Percentiles rank a stretch among this genome's conserved stretches.
Conservation (phyloP, 345 rosid species). For the Syzygium aqueum region DNA sequence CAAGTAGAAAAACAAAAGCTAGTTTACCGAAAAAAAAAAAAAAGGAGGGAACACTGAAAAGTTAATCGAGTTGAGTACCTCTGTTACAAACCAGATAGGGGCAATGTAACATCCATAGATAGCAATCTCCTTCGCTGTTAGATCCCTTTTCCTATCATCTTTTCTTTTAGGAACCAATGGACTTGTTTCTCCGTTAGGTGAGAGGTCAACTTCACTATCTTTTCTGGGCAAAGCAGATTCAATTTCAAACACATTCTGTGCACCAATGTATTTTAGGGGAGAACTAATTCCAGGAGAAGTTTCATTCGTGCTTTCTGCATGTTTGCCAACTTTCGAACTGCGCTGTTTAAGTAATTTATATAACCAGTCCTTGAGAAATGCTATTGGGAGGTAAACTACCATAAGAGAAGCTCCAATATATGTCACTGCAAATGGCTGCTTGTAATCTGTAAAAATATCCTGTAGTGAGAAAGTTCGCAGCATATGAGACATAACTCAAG, state of each 20-base stretch:
- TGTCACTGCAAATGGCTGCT: constrained; percentile 98
- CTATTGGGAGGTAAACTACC: constrained; percentile 95
- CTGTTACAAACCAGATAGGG: constrained; percentile 98
- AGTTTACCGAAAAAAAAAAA: background rate
- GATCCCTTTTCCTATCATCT: constrained; percentile 52
- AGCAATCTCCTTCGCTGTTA: constrained; percentile 65
- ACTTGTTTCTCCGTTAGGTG: constrained; percentile 48
- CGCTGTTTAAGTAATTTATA: constrained; percentile 35
- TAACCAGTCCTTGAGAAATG: constrained; percentile 83
- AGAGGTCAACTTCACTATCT: constrained; percentile 57
- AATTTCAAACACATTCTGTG: constrained; percentile 54
- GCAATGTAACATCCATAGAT: constrained; percentile 80
- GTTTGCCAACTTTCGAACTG: constrained; percentile 43
- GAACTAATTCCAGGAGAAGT: constrained; percentile 43
- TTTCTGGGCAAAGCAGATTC: constrained; percentile 64
- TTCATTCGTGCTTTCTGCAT: constrained; percentile 26
- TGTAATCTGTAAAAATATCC: constrained; percentile 87
- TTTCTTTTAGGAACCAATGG: constrained; percentile 52
- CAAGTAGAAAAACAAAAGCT: background rate
- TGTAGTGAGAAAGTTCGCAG: constrained; percentile 17
- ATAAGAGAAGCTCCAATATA: constrained; percentile 97
- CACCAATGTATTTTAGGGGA: constrained; percentile 28
- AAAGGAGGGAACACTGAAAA: background rate
- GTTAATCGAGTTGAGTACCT: constrained; percentile 32
- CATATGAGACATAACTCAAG: background rate